Percentiles rank a stretch among this genome's conserved stretches.
Conservation (phyloP, 805 yeast species). For the Ogataea sp. region DNA sequence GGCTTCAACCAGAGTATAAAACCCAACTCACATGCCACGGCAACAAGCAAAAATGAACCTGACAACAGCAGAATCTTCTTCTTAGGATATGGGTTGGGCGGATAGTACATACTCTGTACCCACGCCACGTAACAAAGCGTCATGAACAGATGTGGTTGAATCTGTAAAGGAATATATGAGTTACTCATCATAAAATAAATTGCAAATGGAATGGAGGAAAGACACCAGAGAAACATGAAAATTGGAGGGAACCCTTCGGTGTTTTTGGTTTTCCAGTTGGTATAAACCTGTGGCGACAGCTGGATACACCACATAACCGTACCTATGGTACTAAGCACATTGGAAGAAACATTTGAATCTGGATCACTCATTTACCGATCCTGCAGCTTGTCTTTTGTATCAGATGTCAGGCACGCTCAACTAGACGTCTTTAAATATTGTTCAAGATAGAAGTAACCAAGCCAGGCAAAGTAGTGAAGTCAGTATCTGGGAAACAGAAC, state of each 20-base stretch:
- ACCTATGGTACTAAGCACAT: conserved; percentile 79
- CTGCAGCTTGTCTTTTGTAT: too few relatives aligned
- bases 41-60: conserved; percentile 29
- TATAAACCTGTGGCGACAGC: conserved; percentile 70
- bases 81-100: conserved; percentile 44
- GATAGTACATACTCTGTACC: conserved; percentile 59
- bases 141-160: conserved; percentile 85
- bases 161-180: conserved; percentile 67
- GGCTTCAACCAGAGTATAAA: conserved; percentile 64
- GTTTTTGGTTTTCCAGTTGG: conserved; percentile 59
- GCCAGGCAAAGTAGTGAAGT: too few relatives aligned
- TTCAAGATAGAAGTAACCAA: too few relatives aligned
- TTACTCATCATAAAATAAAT: conserved; percentile 71
- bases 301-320: conserved; percentile 94
- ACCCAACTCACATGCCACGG: conserved; percentile 61
- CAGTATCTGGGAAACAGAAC: too few relatives aligned
- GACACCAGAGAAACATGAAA: conserved; percentile 87
- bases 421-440: too few relatives aligned
- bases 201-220: conserved; percentile 70
- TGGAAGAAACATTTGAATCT: conserved; percentile 42
- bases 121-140: conserved; percentile 60
- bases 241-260: conserved; percentile 86
- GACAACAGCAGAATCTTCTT: conserved; percentile 29
- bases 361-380: conserved; percentile 13
- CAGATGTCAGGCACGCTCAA: too few relatives aligned